Conservation (phyloP, 495 filamentous ascomycete species). For the Delitschia confertaspora region DNA sequence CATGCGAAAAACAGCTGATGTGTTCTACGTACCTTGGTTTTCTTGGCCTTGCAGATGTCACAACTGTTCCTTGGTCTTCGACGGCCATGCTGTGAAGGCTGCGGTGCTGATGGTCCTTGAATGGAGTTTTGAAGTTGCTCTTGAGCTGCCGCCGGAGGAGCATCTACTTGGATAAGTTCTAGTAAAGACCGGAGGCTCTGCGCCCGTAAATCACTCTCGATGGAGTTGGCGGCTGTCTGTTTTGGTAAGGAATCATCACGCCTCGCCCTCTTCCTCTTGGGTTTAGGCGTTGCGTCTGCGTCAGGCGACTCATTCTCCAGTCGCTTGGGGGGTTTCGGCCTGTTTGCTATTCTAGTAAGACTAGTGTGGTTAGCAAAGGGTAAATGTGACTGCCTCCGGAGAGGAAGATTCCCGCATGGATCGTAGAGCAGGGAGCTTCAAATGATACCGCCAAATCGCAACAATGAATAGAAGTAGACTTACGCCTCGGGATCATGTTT, state of each 20-base stretch:
- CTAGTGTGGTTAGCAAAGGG: background rate
- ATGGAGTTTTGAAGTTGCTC: slow-evolving; percentile 4
- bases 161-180: slow-evolving; percentile 24
- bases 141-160: slow-evolving; percentile 2
- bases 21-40: slow-evolving; percentile 19
- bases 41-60: slow-evolving; percentile 25
- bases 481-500: slow-evolving; percentile 24
- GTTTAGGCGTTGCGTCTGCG: slow-evolving; percentile 5
- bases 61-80: slow-evolving; percentile 13
- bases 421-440: background rate
- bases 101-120: background rate
- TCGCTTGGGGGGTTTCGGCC: slow-evolving; percentile 11
- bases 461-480: slow-evolving; percentile 6
- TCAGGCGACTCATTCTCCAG: slow-evolving; percentile 6
- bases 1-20: background rate
- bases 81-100: slow-evolving; percentile 4
- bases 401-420: background rate
- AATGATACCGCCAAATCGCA: background rate
- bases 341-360: slow-evolving; percentile 18
- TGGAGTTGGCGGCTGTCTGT: slow-evolving; percentile 14
- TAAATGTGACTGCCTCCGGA: background rate
- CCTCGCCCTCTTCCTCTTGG: slow-evolving; percentile 19
- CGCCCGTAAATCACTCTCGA: slow-evolving; percentile 25
- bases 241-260: slow-evolving; percentile 12
- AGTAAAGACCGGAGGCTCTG: slow-evolving; percentile 27